Evolutionary conservation across 768 basidiomycete genomes (phyloP), one percentile per base, ranked within the genome.

Genomic region (Tricholoma saponaceum): DNA sequence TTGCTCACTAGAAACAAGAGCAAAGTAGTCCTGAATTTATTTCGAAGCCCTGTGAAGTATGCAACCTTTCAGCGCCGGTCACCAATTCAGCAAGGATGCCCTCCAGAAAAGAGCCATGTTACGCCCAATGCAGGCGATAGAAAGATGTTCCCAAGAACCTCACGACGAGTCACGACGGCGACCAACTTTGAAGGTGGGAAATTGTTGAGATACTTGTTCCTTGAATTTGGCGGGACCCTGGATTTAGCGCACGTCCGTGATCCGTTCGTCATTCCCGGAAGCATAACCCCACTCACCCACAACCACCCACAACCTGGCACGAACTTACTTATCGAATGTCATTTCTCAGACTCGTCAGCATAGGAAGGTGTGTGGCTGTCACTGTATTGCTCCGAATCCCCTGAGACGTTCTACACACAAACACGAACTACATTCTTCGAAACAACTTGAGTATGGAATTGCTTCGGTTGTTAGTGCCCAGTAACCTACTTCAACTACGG

Each of bases 121-220:
- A 52, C 20, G 30, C 30, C 51, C 28, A 41, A 35, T 13, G 18
- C 23, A 41, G 32, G 35, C 37, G 9, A 54, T 54, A 25, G 33
- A 20, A 14, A 9, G n/a, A n/a, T 10, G 35, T 25, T 10, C 25
- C 39, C 28, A 28, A 28, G 28, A 28, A 28, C 28, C 39, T 54
- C 30, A 35, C 52, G 25, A 53, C 30, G 18, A 16, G 30, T 25
- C 37, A 44, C 22, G 39, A 26, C 28, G 23, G 23, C 39, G 28
- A 55, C 25, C 25, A 55, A 55, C 9, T 22, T 46, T 44, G 33
- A 35, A 35, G 39, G 53, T 54, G 43, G 54, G 54, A 46, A 55
- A 7, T 47, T 41, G 32, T 52, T 52, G 51, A 35, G 13, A 32
- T 32, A 35, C 33, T 41, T 13, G 2, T 46, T 14, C 23, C 23